Percentiles rank a stretch among this genome's conserved stretches.
These are phyloP conservation scores for Durotheca rogersii DNA, from an alignment of 495 filamentous ascomycete species.

Conservation along the genomic window DNA sequence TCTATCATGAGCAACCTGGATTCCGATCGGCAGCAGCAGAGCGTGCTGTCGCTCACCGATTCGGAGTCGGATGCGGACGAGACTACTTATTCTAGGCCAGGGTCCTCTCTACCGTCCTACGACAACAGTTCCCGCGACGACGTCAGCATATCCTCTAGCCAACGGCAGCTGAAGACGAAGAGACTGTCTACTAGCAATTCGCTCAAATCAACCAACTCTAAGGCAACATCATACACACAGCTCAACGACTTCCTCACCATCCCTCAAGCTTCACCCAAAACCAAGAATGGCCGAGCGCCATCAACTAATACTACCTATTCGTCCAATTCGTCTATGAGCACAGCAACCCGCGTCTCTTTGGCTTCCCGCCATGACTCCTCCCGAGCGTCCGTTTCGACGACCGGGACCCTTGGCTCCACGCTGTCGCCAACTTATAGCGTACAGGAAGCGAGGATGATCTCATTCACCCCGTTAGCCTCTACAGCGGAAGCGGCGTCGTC, in stretches of 20 bases:
- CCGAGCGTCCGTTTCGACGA: conserved; percentile 26
- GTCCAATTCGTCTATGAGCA: conserved; percentile 30
- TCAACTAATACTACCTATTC: conserved; percentile 24
- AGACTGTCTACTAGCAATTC: conserved; percentile 22
- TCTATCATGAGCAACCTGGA: conserved; percentile 46
- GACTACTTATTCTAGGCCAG: conserved; percentile 28
- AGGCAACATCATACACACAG: conserved; percentile 27
- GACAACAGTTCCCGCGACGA: conserved; percentile 24
- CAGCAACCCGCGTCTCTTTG: conserved; percentile 22
- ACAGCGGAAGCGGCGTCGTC: conserved; percentile 22
- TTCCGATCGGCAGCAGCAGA: conserved; percentile 48
- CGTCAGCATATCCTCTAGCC: conserved; percentile 22
- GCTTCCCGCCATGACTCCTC: conserved; percentile 19
- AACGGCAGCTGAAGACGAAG: conserved; percentile 15
- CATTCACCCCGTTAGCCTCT: conserved; percentile 27
- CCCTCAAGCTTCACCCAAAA: conserved; percentile 22
- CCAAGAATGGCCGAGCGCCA: conserved; percentile 20
- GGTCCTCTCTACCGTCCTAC: conserved; percentile 24
- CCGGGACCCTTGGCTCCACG: conserved; percentile 17
- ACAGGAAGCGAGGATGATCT: conserved; percentile 26
- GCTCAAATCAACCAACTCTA: conserved; percentile 25
- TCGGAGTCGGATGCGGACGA: conserved; percentile 52
- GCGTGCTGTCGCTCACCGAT: conserved; percentile 50
- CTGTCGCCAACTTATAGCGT: conserved; percentile 25
- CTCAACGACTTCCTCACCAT: conserved; percentile 37